Base-by-base conservation (phyloP, 2,329 filamentous ascomycete species). In the Penicillium olsonii region DNA sequence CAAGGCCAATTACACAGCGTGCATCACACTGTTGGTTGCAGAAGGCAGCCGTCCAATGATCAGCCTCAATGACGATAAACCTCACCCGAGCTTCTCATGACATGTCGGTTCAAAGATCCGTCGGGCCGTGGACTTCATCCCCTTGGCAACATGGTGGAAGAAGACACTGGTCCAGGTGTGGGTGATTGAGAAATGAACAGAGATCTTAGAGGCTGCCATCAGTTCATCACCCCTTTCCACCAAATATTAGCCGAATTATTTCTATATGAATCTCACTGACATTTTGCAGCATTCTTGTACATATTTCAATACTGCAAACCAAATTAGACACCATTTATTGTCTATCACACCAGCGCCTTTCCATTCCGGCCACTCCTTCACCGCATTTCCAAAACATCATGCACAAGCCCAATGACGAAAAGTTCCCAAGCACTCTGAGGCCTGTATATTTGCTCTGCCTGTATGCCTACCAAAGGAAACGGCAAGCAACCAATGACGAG, bases 151-250 rank as follows among this genome's bases (percentile, higher is more conserved):
- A 45, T 52, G 65, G 69, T 67, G 70, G 71, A 72, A 70, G 69
- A 66, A 67, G 67, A 66, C 61, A 63, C 60, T 45, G 50, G 50
- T 48, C 46, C 43, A 52, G 48, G 48, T 45, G 61, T 67, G 66
- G 47, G 60, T 75, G 73, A 75, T 65, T 73, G 72, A 73, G 63
- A 53, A 45, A 64, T 66, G 73, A 76, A 76, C 73, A 75, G 73
- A 76, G 64, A 76, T 76, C 73, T 69, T 60, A 75, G 73, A 68
- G 73, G 70, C 47, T 41, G 27, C 26, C 20, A 17, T 34, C 24
- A n/a, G 27, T 24, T 39, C 39, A 34, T 33, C n/a, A 12, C 31
- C 19, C n/a, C 19, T 24, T 9, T 33, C 10, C 33, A 35, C 8
- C 19, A 24, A 24, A 17, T 31, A 18, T 17, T 45, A 11, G 5